Conservation (phyloP, 176 grass and related monocot species). For the Oryza glumipatula region DNA sequence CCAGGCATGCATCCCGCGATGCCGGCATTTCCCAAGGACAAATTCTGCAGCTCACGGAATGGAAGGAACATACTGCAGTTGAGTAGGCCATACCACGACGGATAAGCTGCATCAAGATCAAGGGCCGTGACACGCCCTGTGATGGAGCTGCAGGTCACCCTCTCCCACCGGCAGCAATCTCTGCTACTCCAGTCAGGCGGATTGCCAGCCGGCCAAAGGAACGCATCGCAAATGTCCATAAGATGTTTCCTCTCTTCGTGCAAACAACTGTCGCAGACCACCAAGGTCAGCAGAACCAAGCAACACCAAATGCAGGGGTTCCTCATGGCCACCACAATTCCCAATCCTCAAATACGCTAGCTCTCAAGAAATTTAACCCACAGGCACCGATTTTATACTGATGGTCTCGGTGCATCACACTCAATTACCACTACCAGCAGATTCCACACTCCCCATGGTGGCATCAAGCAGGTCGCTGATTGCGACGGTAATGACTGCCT, state of each 20-base stretch:
- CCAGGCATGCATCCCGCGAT: too few species aligned
- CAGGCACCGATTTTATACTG: neutral
- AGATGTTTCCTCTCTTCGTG: neutral
- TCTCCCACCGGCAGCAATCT: neutral
- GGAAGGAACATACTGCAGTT: too few species aligned
- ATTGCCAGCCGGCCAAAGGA: neutral
- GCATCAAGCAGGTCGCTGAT: neutral
- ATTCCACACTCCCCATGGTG: too few species aligned
- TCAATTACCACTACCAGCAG: neutral
- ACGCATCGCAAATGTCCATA: neutral
- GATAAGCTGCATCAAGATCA: neutral
- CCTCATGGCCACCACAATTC: too few species aligned
- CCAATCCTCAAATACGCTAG: neutral
- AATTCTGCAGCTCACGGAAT: neutral
- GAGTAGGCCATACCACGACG: neutral
- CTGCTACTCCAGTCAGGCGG: too few species aligned
- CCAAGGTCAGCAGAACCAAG: too few species aligned
- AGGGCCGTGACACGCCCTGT: conserved; percentile 3
- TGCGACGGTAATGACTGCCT: neutral
- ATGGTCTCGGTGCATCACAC: neutral
- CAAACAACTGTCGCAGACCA: neutral
- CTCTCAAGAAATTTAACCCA: neutral
- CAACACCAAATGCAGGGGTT: too few species aligned
- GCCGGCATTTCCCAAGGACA: too few species aligned
- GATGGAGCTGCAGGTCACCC: conserved; percentile 3